phyloP scores from a whole-genome alignment of 1,284 basidiomycete species.

The Rhodotorula sp. region DNA sequence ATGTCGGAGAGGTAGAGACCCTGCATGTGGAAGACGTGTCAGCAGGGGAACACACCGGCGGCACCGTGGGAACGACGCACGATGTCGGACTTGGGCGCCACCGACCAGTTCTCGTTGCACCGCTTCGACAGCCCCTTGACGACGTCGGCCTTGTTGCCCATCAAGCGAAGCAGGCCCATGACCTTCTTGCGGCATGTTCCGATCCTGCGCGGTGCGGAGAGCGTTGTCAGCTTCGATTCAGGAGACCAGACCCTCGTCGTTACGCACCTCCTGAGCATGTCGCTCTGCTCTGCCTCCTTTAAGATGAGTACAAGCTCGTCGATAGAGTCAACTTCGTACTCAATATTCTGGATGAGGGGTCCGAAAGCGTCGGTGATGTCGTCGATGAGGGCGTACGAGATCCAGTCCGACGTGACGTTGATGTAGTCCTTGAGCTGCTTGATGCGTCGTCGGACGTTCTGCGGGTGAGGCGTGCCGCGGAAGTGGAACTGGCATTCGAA shows the following conservation, averaged over 20 bases:
- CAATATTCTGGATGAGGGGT: constrained; percentile 95
- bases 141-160: constrained; percentile 99
- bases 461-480: constrained; percentile 92
- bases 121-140: constrained; percentile 98
- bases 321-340: constrained; percentile 98
- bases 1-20: constrained; percentile 41
- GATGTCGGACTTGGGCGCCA: constrained; percentile 96
- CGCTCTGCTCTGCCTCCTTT: constrained; percentile 77
- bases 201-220: constrained; percentile 58
- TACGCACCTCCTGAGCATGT: constrained; percentile 65
- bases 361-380: constrained; percentile 99
- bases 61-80: constrained; percentile 65
- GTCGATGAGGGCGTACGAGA: constrained; percentile 98
- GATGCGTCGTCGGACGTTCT: constrained; percentile 95
- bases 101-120: constrained; percentile 98
- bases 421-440: constrained; percentile 99
- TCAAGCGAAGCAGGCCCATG: constrained; percentile 88
- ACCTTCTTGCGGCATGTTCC: constrained; percentile 99
- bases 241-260: background rate
- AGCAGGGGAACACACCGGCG: background rate
- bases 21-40: constrained; percentile 1
- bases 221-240: background rate
- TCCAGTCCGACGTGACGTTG: constrained; percentile 98
- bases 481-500: constrained; percentile 79
- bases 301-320: constrained; percentile 96